Conservation (phyloP, 306 rosid genomes). For the Luffa aegyptiaca region DNA sequence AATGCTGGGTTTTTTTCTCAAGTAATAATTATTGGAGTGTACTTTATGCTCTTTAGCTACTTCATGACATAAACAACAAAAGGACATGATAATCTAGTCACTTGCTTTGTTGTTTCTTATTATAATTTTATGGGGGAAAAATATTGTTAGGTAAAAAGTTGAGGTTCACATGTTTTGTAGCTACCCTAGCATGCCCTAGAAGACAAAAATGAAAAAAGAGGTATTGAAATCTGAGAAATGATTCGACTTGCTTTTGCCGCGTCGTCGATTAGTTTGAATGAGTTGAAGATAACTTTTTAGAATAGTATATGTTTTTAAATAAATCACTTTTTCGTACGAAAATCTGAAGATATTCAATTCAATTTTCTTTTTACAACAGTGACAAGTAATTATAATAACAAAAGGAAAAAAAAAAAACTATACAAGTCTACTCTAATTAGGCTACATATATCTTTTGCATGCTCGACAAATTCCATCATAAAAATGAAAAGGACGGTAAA, state of each 20-base stretch:
- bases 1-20: not conserved
- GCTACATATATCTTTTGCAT: not conserved
- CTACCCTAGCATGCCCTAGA: not conserved
- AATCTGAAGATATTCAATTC: not conserved
- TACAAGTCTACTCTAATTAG: not conserved
- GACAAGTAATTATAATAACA: not conserved
- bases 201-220: not conserved
- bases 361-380: not conserved
- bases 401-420: no score
- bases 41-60: not conserved
- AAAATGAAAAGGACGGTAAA: not conserved
- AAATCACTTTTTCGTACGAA: not conserved
- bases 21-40: not conserved
- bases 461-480: not conserved
- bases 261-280: not conserved
- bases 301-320: not conserved
- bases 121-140: not conserved
- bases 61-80: not conserved
- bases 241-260: not conserved
- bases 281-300: not conserved
- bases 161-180: not conserved
- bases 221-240: not conserved
- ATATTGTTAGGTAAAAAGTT: not conserved
- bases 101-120: not conserved
- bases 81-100: not conserved